A percentile compares a stretch with the other conserved stretches of the same genome.
Conservation (phyloP, 2,329 filamentous ascomycete genomes). For the Pseudogymnoascus sp. region DNA sequence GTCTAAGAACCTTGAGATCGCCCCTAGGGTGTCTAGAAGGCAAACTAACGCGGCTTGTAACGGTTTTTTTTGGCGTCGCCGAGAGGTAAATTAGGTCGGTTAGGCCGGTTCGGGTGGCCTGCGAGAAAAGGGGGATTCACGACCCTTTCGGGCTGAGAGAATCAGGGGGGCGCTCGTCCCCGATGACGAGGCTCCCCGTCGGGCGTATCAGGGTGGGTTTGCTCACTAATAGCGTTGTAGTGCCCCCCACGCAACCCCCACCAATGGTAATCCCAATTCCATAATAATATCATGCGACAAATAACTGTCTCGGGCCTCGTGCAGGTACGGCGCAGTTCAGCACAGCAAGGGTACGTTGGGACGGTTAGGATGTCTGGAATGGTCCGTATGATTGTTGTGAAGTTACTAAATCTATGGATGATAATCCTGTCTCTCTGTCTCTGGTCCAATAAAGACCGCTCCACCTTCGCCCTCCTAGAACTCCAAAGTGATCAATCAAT, state of each 20-base stretch:
- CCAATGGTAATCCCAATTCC: constrained; percentile 5
- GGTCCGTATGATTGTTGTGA: neutral
- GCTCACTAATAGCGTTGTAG: constrained; percentile 8
- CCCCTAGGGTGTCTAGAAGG: neutral
- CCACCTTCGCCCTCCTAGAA: neutral
- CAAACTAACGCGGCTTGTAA: neutral
- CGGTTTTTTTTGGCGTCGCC: neutral
- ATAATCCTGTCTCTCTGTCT: neutral
- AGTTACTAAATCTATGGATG: constrained; percentile 6
- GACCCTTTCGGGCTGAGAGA: neutral
- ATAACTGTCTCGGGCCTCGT: constrained; percentile 9
- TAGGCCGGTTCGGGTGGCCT: neutral
- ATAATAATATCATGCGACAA: constrained; percentile 7
- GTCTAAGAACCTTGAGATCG: neutral
- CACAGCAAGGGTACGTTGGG: constrained; percentile 1
- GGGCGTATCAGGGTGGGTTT: neutral
- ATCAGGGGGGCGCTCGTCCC: neutral
- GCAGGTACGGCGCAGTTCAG: constrained; percentile 3
- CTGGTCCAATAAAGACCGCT: neutral
- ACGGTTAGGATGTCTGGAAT: neutral
- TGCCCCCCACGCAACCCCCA: constrained; percentile 4
- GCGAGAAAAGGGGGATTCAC: neutral
- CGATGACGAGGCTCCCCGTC: neutral
- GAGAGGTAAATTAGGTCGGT: neutral
- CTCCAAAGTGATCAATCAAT: constrained; percentile 2